phyloP scores from a whole-genome alignment of 371 early-diverging fungal genomes.

The Coemansia sp. region DNA sequence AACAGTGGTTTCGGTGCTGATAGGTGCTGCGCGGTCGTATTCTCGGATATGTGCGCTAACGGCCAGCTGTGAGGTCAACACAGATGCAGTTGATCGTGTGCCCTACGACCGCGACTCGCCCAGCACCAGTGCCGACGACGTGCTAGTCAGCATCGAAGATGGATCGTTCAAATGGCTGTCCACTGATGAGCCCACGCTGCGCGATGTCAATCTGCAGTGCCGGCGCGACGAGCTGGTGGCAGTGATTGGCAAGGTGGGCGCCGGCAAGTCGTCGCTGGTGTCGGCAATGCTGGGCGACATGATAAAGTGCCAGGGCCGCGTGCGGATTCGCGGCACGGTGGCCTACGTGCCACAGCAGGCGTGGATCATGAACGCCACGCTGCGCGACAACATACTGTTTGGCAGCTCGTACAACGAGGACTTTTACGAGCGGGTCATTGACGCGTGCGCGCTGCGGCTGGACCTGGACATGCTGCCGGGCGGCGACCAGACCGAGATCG shows the following conservation, averaged over 20 bases:
- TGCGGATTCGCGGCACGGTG: conserved; percentile 71
- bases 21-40: conserved; percentile 81
- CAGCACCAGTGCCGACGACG: conserved; percentile 33
- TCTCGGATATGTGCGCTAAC: conserved; percentile 77
- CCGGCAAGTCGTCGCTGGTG: conserved; percentile 84
- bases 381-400: conserved; percentile 84
- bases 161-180: conserved; percentile 26
- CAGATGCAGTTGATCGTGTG: conserved; percentile 63
- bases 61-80: conserved; percentile 68
- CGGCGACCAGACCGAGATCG: conserved; percentile 68
- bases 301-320: conserved; percentile 68
- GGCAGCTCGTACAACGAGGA: conserved; percentile 72
- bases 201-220: conserved; percentile 63
- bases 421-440: conserved; percentile 67
- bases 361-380: conserved; percentile 69
- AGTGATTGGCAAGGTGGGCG: conserved; percentile 83
- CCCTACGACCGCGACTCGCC: conserved; percentile 52
- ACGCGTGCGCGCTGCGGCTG: conserved; percentile 61
- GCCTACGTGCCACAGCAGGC: conserved; percentile 91
- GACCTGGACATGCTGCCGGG: conserved; percentile 76
- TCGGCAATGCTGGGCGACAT: conserved; percentile 88
- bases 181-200: conserved; percentile 54
- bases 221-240: conserved; percentile 67
- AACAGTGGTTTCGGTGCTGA: conserved; percentile 52
- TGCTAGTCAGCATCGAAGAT: conserved; percentile 11